Evolutionary conservation across 2,329 filamentous ascomycete species (phyloP), one percentile per base, ranked within the genome.

Genomic region (Plenodomus tracheiphilus): DNA sequence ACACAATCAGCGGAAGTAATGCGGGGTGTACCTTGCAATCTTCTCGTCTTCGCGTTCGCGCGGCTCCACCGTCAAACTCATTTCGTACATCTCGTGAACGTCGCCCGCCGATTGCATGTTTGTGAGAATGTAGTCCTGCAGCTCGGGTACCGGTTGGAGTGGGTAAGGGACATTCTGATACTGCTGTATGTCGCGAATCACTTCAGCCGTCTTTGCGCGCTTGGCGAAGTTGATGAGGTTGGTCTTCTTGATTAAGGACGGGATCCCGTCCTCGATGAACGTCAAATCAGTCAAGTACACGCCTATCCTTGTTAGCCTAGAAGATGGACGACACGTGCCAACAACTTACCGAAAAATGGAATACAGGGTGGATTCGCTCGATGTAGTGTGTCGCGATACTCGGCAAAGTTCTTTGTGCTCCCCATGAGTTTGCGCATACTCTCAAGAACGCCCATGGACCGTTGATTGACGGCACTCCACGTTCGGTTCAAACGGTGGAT

Each of bases 1-100:
- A 32, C 28, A 32, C 28, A 25, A 44, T 46, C 37, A 50, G 34
- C 25, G 43, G 35, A 47, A 40, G 40, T 48, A 53, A 46, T 44
- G 55, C 39, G 47, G 43, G 35, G 54, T 59, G 51, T 86, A 96
- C 92, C 94, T 95, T 71, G 96, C 93, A 80, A 99, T 97, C 82
- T 97, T 97, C 78, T 99, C 94, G 70, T 99, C 94, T 78, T 99
- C 94, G 65, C 94, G 84, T 78, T 99, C 94, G 66, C 94, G 84
- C 55, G 94, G 94, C 73, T 99, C 94, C 52, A 99, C 86, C 66
- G 87, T 82, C 76, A 99, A 79, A 76, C 91, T 96, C 81, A 92
- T 92, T 74, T 97, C 92, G 78, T 97, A 99, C 94, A 97, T 97
- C 79, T 97, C 93, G 73, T 97, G 92, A 56, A 99, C 94, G 72